phyloP scores from a whole-genome alignment of 768 basidiomycete genomes.

The Leccinum pellstonianum region DNA sequence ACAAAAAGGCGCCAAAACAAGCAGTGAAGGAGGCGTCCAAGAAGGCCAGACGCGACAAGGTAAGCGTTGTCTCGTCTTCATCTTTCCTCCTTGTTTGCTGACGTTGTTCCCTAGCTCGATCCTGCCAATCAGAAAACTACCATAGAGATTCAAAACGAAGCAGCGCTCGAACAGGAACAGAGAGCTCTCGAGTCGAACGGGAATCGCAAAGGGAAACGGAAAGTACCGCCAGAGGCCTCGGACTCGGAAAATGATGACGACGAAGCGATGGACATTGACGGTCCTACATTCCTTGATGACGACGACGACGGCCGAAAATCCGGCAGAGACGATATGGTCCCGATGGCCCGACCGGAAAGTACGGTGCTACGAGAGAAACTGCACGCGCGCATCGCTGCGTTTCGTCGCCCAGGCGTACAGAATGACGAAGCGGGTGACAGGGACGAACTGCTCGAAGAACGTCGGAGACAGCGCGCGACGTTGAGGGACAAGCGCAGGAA shows the following conservation, averaged over 20 bases:
- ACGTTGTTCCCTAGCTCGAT: conserved; percentile 55
- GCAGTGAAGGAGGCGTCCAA: conserved; percentile 85
- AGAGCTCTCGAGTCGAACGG: background rate
- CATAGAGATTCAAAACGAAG: conserved; percentile 68
- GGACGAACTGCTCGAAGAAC: conserved; percentile 81
- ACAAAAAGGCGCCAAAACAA: conserved; percentile 79
- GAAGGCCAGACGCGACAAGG: conserved; percentile 87
- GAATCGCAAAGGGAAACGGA: conserved; percentile 49
- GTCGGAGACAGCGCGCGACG: conserved; percentile 73
- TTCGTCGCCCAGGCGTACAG: conserved; percentile 47
- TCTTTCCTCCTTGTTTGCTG: too few species aligned
- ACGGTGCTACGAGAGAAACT: conserved; percentile 72
- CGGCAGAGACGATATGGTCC: conserved; percentile 41
- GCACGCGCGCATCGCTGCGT: conserved; percentile 66
- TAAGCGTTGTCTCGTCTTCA: conserved; percentile 23
- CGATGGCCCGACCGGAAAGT: conserved; percentile 64
- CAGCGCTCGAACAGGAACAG: conserved; percentile 15
- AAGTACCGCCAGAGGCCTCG: conserved; percentile 29
- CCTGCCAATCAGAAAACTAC: conserved; percentile 84
- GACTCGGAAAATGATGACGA: conserved; percentile 20
- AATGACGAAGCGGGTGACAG: conserved; percentile 53
- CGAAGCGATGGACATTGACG: conserved; percentile 32
- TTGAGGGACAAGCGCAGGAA: conserved; percentile 79
- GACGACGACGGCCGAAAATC: too few species aligned
- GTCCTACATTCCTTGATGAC: conserved; percentile 27